A percentile compares a stretch with the other conserved stretches of the same genome.
Evolutionary conservation across 2,329 filamentous ascomycete species (phyloP).

Genomic region (Trichoderma guizhouense): DNA sequence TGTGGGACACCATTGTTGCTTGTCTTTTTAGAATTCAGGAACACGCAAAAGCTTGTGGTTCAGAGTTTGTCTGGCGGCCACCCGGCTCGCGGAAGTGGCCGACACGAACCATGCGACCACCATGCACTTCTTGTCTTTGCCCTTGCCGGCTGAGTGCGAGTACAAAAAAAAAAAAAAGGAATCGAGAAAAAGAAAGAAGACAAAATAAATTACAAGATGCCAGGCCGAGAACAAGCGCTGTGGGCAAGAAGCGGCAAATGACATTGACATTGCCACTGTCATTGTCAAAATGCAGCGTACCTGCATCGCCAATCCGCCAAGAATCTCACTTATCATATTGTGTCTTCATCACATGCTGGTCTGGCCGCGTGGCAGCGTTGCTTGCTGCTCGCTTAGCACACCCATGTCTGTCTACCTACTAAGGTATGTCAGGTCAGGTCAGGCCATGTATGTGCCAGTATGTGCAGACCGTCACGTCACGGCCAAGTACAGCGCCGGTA

Average conservation of each 20-base stretch:
- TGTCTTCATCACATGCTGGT: constrained; percentile 8
- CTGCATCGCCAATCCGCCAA: neutral
- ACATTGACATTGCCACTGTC: neutral
- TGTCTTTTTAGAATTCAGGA: constrained; percentile 18
- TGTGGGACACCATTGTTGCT: constrained; percentile 14
- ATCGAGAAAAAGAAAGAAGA: neutral
- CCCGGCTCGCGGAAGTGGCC: neutral
- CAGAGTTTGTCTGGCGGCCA: neutral
- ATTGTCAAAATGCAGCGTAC: neutral
- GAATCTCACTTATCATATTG: neutral
- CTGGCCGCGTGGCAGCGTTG: constrained; percentile 2
- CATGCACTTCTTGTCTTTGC: neutral
- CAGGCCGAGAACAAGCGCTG: neutral
- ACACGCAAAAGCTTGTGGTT: constrained; percentile 7
- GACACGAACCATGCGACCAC: neutral
- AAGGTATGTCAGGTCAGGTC: neutral
- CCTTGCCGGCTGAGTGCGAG: neutral
- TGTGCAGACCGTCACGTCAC: neutral
- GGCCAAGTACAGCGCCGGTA: neutral
- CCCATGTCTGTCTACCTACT: neutral
- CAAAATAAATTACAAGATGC: neutral
- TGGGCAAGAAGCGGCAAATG: neutral
- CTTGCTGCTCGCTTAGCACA: constrained; percentile 7
- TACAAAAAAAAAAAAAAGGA: neutral
- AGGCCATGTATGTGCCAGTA: neutral